These are phyloP conservation scores for Colletotrichum lindemuthianum DNA, from an alignment of 2,329 filamentous ascomycete genomes.

Conservation along the genomic window DNA sequence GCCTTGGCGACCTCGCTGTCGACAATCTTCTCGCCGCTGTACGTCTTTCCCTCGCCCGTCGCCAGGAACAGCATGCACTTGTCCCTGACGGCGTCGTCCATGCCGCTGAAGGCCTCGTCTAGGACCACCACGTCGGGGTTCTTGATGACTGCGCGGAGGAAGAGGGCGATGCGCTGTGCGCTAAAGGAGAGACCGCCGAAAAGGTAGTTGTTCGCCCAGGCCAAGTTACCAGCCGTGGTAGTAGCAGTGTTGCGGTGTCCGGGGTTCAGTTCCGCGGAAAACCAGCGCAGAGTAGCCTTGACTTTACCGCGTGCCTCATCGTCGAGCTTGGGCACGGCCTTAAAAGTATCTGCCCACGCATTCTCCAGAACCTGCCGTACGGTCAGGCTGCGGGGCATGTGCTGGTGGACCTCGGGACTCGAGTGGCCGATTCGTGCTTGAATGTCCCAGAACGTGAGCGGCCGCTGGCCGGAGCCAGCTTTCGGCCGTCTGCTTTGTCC, in stretches of 20 bases:
- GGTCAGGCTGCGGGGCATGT: conserved; percentile 83
- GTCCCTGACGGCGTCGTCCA: conserved; percentile 84
- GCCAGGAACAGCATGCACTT: conserved; percentile 87
- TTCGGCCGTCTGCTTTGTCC: conserved; percentile 82
- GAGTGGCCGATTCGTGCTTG: conserved; percentile 92
- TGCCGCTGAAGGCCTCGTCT: conserved; percentile 88
- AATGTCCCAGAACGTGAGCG: conserved; percentile 92
- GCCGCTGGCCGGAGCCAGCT: conserved; percentile 70
- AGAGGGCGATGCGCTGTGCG: conserved; percentile 84
- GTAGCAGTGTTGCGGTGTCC: conserved; percentile 42
- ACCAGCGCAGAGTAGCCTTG: conserved; percentile 78
- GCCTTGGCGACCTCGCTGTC: conserved; percentile 57
- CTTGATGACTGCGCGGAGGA: conserved; percentile 84
- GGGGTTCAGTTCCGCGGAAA: conserved; percentile 80
- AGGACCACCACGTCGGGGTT: conserved; percentile 83
- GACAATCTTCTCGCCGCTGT: conserved; percentile 50
- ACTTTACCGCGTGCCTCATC: conserved; percentile 67
- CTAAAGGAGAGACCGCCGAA: conserved; percentile 84
- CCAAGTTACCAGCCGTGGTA: conserved; percentile 44
- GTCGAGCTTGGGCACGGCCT: conserved; percentile 73
- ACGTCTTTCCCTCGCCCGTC: conserved; percentile 64
- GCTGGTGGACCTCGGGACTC: conserved; percentile 91
- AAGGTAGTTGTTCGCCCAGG: conserved; percentile 74
- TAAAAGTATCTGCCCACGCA: conserved; percentile 91
- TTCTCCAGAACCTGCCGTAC: conserved; percentile 82